phyloP scores from a whole-genome alignment of 2,329 filamentous ascomycete species.

The Fusarium udum region DNA sequence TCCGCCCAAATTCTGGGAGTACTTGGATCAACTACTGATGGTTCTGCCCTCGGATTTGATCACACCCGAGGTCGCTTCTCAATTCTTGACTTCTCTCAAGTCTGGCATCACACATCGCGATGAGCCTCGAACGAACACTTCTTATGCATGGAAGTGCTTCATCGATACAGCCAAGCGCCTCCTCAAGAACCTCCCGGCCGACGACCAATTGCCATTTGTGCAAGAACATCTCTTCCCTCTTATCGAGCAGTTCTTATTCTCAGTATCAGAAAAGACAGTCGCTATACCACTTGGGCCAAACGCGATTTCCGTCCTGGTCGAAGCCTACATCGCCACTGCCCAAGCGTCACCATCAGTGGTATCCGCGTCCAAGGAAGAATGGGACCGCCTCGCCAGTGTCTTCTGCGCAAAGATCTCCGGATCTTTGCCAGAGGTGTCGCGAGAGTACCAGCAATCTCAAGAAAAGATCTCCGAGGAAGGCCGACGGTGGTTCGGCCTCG shows the following conservation, averaged over 20 bases:
- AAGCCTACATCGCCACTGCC: constrained; percentile 58
- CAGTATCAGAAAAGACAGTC: constrained; percentile 51
- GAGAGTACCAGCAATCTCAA: constrained; percentile 79
- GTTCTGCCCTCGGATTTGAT: constrained; percentile 62
- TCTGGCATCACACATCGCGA: constrained; percentile 77
- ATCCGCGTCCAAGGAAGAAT: constrained; percentile 64
- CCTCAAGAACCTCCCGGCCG: constrained; percentile 54
- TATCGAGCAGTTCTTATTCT: constrained; percentile 63
- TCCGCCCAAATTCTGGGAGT: constrained; percentile 76
- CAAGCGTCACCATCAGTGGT: constrained; percentile 54
- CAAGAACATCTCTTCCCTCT: constrained; percentile 63
- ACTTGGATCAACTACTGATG: constrained; percentile 70
- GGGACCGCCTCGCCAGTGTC: constrained; percentile 68
- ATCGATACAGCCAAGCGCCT: constrained; percentile 70
- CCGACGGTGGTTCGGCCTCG: constrained; percentile 72
- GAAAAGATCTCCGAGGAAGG: constrained; percentile 72
- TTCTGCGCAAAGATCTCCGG: constrained; percentile 75
- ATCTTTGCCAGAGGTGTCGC: constrained; percentile 84
- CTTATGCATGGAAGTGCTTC: constrained; percentile 79
- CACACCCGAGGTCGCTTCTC: constrained; percentile 60
- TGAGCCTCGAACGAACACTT: constrained; percentile 74
- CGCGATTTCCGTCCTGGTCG: constrained; percentile 54
- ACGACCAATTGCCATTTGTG: constrained; percentile 58
- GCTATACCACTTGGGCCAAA: constrained; percentile 48
- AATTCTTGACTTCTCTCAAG: constrained; percentile 73